Percentiles rank a stretch among this genome's conserved stretches.
Evolutionary conservation across 1,284 basidiomycete genomes (phyloP).

Genomic region (Cryptococcus sp.): DNA sequence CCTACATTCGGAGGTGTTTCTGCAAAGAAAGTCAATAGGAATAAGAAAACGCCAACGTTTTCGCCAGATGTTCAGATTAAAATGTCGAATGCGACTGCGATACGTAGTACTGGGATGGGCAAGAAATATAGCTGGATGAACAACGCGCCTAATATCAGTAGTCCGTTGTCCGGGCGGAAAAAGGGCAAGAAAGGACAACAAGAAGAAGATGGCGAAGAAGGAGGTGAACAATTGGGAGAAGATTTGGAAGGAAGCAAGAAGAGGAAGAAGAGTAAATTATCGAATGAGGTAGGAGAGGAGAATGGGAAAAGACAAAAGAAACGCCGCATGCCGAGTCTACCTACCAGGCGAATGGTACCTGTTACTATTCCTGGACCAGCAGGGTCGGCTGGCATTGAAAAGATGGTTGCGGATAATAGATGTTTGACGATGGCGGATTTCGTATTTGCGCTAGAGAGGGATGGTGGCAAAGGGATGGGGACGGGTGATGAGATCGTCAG

Average conservation of each 20-base stretch:
- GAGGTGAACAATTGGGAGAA: not conserved
- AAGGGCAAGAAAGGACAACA: slow-evolving; percentile 13
- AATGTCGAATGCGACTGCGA: slow-evolving; percentile 37
- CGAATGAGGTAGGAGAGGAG: not conserved
- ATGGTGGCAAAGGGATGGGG: slow-evolving; percentile 28
- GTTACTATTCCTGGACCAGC: not conserved
- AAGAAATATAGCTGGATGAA: slow-evolving; percentile 42
- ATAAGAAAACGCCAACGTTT: slow-evolving; percentile 23
- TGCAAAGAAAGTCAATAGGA: slow-evolving; percentile 11
- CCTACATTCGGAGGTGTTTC: slow-evolving; percentile 15
- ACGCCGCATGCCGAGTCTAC: not conserved
- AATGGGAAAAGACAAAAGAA: not conserved
- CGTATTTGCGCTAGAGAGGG: slow-evolving; percentile 40
- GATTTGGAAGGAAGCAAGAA: not conserved
- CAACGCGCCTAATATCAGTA: slow-evolving; percentile 18
- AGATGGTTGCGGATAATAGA: slow-evolving; percentile 29
- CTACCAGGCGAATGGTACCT: not conserved
- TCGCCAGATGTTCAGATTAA: slow-evolving; percentile 38
- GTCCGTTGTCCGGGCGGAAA: slow-evolving; percentile 19
- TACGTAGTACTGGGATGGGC: slow-evolving; percentile 21
- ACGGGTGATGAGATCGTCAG: slow-evolving; percentile 26
- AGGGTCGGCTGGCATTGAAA: slow-evolving; percentile 11
- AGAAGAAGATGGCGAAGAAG: not conserved
- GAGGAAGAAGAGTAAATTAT: not conserved
- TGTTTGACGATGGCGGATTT: slow-evolving; percentile 37